Percentiles rank a stretch among this genome's conserved stretches.
Evolutionary conservation across 2,329 filamentous ascomycete genomes (phyloP).

Genomic region (Epichloe bromicola): DNA sequence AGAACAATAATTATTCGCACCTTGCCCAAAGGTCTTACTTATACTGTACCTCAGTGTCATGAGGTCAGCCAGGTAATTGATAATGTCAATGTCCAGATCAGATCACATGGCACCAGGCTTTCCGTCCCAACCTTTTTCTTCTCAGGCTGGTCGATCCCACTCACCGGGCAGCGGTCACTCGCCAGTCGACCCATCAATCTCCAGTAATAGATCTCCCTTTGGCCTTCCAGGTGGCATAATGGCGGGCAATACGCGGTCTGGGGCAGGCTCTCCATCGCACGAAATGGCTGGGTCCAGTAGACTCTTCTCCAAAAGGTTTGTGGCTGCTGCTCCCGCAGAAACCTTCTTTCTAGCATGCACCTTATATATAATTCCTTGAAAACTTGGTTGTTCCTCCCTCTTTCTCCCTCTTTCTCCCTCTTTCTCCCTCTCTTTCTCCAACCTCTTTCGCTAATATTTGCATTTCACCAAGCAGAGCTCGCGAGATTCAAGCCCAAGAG

Average conservation of each 20-base stretch:
- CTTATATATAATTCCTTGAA: background rate
- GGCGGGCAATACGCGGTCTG: slow-evolving; percentile 54
- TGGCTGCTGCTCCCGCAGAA: slow-evolving; percentile 8
- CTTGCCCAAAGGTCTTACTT: background rate
- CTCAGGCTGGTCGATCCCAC: slow-evolving; percentile 55
- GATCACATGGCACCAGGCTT: slow-evolving; percentile 81
- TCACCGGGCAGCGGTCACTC: slow-evolving; percentile 72
- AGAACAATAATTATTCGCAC: background rate
- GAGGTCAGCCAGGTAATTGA: slow-evolving; percentile 50
- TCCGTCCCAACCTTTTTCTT: slow-evolving; percentile 51
- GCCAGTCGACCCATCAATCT: slow-evolving; percentile 59
- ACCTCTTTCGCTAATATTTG: background rate
- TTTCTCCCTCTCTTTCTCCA: background rate
- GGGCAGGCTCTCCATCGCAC: slow-evolving; percentile 92
- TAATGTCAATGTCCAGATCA: slow-evolving; percentile 84
- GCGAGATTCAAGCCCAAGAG: slow-evolving; percentile 96
- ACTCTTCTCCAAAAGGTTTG: slow-evolving; percentile 86
- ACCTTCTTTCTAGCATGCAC: background rate
- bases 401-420: background rate
- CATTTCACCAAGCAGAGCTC: slow-evolving; percentile 47
- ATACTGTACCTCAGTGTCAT: slow-evolving; percentile 6
- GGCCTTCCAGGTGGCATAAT: slow-evolving; percentile 54
- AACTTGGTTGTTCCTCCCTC: background rate
- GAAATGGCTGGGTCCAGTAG: slow-evolving; percentile 61
- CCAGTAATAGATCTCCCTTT: slow-evolving; percentile 57